These are phyloP conservation scores for Sequoia sempervirens DNA, from an alignment of 75 land plant genomes.

Conservation along the genomic window DNA sequence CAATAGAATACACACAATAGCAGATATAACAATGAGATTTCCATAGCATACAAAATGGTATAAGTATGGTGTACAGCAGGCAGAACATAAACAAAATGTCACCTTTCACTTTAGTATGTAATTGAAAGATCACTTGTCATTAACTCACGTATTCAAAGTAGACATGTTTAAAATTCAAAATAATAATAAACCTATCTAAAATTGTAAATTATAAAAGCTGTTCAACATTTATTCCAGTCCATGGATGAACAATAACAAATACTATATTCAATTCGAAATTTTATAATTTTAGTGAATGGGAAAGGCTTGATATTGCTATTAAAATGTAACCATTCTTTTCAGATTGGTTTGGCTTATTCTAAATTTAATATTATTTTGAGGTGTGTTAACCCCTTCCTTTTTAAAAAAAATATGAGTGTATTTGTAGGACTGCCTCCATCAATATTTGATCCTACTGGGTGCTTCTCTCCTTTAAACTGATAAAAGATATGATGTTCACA, in stretches of 20 bases:
- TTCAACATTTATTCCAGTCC: background rate
- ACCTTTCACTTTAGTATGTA: background rate
- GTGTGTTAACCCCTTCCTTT: background rate
- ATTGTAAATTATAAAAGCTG: background rate
- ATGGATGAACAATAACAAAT: background rate
- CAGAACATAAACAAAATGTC: background rate
- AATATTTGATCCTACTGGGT: background rate
- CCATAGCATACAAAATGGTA: too few species aligned
- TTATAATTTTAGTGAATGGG: background rate
- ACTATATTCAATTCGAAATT: background rate
- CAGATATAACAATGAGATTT: background rate
- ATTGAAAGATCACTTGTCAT: background rate
- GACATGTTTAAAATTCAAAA: background rate
- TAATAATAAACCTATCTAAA: background rate
- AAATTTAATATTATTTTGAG: background rate
- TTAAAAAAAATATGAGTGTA: background rate
- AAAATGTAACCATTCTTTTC: background rate
- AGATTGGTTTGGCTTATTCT: background rate
- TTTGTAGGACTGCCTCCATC: background rate
- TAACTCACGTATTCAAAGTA: background rate
- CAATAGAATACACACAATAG: background rate
- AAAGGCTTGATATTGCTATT: background rate
- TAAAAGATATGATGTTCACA: background rate
- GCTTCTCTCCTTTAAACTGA: background rate
- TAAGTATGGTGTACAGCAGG: too few species aligned